A percentile compares a stretch with the other conserved stretches of the same genome.
Conservation (phyloP, 225 moss, liverwort and hornwort genomes). For the Bryoerythrophyllum caledonicum region DNA sequence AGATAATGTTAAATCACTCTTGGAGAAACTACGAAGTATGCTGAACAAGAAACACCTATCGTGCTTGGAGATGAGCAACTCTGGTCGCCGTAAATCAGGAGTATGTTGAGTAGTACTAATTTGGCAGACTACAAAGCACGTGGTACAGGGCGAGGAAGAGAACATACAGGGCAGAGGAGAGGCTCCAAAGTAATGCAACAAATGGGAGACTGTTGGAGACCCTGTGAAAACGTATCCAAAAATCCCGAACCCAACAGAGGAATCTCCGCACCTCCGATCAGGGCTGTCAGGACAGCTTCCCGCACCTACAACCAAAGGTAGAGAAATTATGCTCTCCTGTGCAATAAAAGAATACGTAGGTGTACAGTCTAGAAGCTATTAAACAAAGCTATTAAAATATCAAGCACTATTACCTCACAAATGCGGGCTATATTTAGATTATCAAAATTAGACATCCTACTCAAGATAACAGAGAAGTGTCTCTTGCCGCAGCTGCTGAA, state of each 20-base stretch:
- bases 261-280: slow-evolving; percentile 63
- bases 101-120: neutral
- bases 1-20: neutral
- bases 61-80: neutral
- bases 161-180: slow-evolving; percentile 67
- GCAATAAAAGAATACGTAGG: slow-evolving; percentile 9
- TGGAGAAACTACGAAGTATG: slow-evolving; percentile 12
- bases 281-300: slow-evolving; percentile 63
- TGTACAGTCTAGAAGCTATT: neutral
- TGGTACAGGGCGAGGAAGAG: slow-evolving; percentile 21
- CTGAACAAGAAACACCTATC: slow-evolving; percentile 12
- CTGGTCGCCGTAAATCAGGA: slow-evolving; percentile 1
- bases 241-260: slow-evolving; percentile 29
- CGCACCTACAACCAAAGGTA: slow-evolving; percentile 62
- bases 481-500: slow-evolving; percentile 13
- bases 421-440: slow-evolving; percentile 1
- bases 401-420: neutral
- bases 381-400: neutral
- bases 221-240: slow-evolving; percentile 17
- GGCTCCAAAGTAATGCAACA: slow-evolving; percentile 98
- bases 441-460: slow-evolving; percentile 6
- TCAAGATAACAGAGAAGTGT: slow-evolving; percentile 6
- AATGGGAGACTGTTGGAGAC: slow-evolving; percentile 61
- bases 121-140: neutral
- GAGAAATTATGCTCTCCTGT: slow-evolving; percentile 1